phyloP scores from a whole-genome alignment of 352 stramenopile species.

The Globisporangium cystogenes region DNA sequence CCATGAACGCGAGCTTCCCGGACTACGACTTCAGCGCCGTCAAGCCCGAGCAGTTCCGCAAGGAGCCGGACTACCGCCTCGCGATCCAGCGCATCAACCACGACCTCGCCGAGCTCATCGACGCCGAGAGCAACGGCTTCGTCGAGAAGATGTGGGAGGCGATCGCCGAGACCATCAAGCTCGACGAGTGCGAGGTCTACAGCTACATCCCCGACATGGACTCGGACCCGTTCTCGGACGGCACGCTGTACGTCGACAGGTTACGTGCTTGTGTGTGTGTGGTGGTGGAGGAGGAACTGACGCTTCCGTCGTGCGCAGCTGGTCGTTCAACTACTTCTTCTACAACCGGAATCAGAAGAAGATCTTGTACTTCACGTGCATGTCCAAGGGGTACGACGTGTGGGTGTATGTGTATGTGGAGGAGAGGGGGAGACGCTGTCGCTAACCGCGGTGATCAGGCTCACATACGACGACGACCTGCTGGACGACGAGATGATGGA shows the following conservation, averaged over 20 bases:
- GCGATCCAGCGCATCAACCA: slow-evolving; percentile 87
- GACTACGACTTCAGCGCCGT: slow-evolving; percentile 92
- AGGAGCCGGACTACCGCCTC: slow-evolving; percentile 81
- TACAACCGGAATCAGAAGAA: slow-evolving; percentile 92
- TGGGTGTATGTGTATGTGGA: background rate
- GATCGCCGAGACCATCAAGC: slow-evolving; percentile 78
- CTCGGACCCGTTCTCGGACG: slow-evolving; percentile 90
- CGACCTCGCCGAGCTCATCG: slow-evolving; percentile 85
- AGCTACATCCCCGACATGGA: slow-evolving; percentile 94
- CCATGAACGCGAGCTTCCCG: slow-evolving; percentile 92
- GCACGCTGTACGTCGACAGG: slow-evolving; percentile 59
- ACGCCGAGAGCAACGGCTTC: slow-evolving; percentile 98
- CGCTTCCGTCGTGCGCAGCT: slow-evolving; percentile 31
- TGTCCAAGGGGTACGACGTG: slow-evolving; percentile 76
- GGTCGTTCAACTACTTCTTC: slow-evolving; percentile 96
- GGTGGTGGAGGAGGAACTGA: too few species aligned
- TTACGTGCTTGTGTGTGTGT: background rate
- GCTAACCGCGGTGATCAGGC: too few species aligned
- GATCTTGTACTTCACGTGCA: slow-evolving; percentile 92
- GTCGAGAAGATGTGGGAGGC: slow-evolving; percentile 98
- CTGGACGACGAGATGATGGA: slow-evolving; percentile 85
- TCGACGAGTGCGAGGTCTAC: slow-evolving; percentile 90
- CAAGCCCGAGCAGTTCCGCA: slow-evolving; percentile 88
- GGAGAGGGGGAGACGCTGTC: too few species aligned
- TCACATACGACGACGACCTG: slow-evolving; percentile 54